Percentiles rank a stretch among this genome's conserved stretches.
Conservation (phyloP, 106 monocot species). For the Narthecium ossifragum region DNA sequence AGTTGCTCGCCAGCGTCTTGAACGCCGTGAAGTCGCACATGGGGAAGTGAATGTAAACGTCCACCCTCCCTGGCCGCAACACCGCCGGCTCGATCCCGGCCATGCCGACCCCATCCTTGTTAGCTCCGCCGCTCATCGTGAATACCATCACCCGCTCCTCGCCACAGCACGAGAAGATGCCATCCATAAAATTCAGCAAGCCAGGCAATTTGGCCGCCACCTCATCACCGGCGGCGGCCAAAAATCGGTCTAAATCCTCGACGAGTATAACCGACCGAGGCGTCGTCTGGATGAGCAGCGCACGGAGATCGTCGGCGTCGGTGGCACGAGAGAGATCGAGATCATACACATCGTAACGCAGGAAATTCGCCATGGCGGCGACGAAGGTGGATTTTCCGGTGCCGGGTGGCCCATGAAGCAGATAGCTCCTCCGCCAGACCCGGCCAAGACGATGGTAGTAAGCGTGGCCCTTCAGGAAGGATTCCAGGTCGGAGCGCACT, state of each 20-base stretch:
- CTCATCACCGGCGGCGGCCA: not conserved
- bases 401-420: slow-evolving; percentile 26
- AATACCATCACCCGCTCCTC: slow-evolving; percentile 14
- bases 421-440: slow-evolving; percentile 25
- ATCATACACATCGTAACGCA: slow-evolving; percentile 25
- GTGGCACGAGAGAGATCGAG: slow-evolving; percentile 6
- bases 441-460: slow-evolving; percentile 21
- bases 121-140: too few relatives aligned
- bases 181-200: slow-evolving; percentile 2
- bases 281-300: slow-evolving; percentile 18
- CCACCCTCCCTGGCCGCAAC: slow-evolving; percentile 9
- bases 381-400: slow-evolving; percentile 30
- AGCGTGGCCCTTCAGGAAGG: slow-evolving; percentile 9
- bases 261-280: slow-evolving; percentile 18
- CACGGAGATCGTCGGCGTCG: slow-evolving; percentile 3
- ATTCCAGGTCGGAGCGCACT: slow-evolving; percentile 17
- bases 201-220: not conserved
- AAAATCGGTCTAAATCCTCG: slow-evolving; percentile 19
- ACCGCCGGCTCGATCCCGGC: not conserved
- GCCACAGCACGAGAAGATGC: slow-evolving; percentile 4
- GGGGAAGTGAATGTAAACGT: slow-evolving; percentile 7
- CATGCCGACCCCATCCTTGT: too few relatives aligned
- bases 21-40: slow-evolving; percentile 14
- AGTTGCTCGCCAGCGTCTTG: slow-evolving; percentile 16
- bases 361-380: slow-evolving; percentile 29